phyloP scores from a whole-genome alignment of 768 basidiomycete genomes.

The Cytidiella melzeri region DNA sequence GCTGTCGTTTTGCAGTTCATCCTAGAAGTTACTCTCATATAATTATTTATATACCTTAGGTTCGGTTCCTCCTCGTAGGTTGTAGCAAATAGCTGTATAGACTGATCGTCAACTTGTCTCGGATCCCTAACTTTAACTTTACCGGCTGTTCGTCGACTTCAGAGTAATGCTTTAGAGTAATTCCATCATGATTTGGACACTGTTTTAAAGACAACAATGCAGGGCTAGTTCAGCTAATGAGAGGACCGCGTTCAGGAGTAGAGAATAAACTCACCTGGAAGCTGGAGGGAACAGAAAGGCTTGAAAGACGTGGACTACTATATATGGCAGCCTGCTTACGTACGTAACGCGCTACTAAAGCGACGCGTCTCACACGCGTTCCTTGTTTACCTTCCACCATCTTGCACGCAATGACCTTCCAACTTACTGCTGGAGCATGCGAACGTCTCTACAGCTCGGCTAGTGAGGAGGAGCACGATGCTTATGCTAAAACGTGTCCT shows the following conservation, averaged over 20 bases:
- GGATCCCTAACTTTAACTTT: too few species aligned
- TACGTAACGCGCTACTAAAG: constrained; percentile 18
- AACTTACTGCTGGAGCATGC: constrained; percentile 58
- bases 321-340: constrained; percentile 1
- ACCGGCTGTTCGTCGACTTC: too few species aligned
- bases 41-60: constrained; percentile 1
- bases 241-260: too few species aligned
- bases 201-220: too few species aligned
- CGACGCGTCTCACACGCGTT: constrained; percentile 11
- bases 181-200: too few species aligned
- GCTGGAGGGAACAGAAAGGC: too few species aligned
- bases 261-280: too few species aligned
- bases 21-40: background rate
- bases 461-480: constrained; percentile 28
- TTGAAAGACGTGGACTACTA: background rate
- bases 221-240: too few species aligned
- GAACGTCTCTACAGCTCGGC: constrained; percentile 40
- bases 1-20: background rate
- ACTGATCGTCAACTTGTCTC: too few species aligned
- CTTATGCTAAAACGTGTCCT: constrained; percentile 29
- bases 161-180: too few species aligned
- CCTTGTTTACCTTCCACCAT: constrained; percentile 9
- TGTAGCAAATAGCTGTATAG: background rate
- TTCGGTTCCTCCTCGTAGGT: background rate
- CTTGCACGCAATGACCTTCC: constrained; percentile 19